A percentile compares a stretch with the other conserved stretches of the same genome.
Evolutionary conservation across 2,329 filamentous ascomycete species (phyloP).

Genomic region (Lecanicillium sp.): DNA sequence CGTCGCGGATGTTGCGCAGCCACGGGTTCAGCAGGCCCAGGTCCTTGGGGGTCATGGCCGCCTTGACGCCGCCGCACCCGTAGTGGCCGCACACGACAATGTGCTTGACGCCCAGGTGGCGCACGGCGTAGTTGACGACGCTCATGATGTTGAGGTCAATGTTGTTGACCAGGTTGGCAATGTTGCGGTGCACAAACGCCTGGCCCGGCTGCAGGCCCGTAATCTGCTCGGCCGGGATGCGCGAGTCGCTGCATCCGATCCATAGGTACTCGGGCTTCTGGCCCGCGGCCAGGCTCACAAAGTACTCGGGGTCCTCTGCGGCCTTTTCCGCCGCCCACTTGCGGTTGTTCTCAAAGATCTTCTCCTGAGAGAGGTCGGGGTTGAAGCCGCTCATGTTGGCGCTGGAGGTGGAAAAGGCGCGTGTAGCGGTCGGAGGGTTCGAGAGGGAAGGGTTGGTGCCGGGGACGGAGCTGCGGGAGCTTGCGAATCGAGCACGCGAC

Average conservation of each 20-base stretch:
- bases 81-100: slow-evolving; percentile 75
- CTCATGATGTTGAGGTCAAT: slow-evolving; percentile 72
- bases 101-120: slow-evolving; percentile 73
- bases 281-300: slow-evolving; percentile 54
- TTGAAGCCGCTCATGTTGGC: slow-evolving; percentile 21
- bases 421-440: not conserved
- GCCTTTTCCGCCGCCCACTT: slow-evolving; percentile 56
- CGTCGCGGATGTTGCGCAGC: slow-evolving; percentile 67
- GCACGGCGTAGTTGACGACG: slow-evolving; percentile 83
- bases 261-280: slow-evolving; percentile 69
- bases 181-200: slow-evolving; percentile 91
- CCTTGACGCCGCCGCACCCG: slow-evolving; percentile 69
- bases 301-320: slow-evolving; percentile 55
- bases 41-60: slow-evolving; percentile 64
- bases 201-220: slow-evolving; percentile 79
- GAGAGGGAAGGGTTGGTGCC: not conserved
- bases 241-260: slow-evolving; percentile 87
- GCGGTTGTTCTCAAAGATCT: slow-evolving; percentile 62
- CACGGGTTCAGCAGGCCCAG: slow-evolving; percentile 65
- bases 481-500: slow-evolving; percentile 1
- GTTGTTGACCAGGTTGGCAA: slow-evolving; percentile 78
- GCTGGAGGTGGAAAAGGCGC: not conserved
- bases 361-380: slow-evolving; percentile 41
- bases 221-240: slow-evolving; percentile 86
- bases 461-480: slow-evolving; percentile 6